These are phyloP conservation scores for Rhynchospora tenuis DNA, from an alignment of 176 grass and related monocot species.

Conservation along the genomic window DNA sequence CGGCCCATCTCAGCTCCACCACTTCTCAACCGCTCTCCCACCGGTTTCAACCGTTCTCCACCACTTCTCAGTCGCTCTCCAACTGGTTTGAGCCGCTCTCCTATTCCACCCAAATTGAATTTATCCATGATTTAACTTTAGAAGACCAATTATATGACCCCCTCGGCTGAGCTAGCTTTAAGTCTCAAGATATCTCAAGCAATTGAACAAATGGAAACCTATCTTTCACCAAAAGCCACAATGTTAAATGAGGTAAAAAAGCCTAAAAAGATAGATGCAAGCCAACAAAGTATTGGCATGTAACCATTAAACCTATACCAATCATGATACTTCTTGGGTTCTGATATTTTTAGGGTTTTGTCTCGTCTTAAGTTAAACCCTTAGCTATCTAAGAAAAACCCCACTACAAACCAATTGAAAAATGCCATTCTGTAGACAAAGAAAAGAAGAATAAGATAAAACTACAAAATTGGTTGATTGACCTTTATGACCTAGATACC, in stretches of 20 bases:
- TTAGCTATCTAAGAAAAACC: not conserved
- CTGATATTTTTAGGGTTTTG: not conserved
- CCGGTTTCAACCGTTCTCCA: not conserved
- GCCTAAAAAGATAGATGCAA: not conserved
- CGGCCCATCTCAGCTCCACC: conserved; percentile 28
- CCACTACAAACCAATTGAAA: not conserved
- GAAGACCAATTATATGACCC: not conserved
- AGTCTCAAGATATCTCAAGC: not conserved
- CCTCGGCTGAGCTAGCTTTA: not conserved
- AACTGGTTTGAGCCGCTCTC: not conserved
- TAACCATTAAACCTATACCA: not conserved
- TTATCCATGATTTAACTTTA: conserved; percentile 7
- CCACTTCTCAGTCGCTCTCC: conserved; percentile 2
- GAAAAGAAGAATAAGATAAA: not conserved
- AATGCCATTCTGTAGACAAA: not conserved
- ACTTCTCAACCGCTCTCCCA: conserved; percentile 26
- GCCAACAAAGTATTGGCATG: not conserved
- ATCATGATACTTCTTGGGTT: not conserved
- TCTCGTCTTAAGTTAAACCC: not conserved
- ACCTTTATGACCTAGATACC: not conserved
- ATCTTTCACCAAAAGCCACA: not conserved
- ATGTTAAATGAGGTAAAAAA: not conserved
- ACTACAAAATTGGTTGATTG: not conserved
- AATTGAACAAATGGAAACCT: not conserved
- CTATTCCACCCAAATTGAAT: conserved; percentile 10